These are phyloP conservation scores for Boechera stricta DNA, from an alignment of 345 rosid genomes.

Conservation along the genomic window DNA sequence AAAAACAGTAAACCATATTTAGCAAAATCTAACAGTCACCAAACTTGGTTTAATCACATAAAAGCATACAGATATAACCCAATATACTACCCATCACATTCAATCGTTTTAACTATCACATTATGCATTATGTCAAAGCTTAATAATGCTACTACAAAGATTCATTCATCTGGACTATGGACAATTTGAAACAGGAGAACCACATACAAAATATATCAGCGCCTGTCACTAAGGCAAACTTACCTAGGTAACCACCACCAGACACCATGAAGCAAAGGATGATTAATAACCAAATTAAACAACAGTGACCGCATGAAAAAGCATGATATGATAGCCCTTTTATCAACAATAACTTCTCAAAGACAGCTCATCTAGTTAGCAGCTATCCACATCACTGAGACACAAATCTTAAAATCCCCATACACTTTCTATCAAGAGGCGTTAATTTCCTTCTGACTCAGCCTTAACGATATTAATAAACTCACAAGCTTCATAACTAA, in stretches of 20 bases:
- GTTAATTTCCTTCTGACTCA: neutral
- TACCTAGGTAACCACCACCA: neutral
- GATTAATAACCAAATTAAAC: neutral
- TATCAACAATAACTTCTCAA: neutral
- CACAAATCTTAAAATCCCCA: neutral
- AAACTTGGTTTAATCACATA: neutral
- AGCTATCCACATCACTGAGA: neutral
- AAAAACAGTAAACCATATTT: slow-evolving; percentile 30
- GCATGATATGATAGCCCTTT: no score
- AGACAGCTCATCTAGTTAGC: neutral
- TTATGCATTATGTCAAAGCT: neutral
- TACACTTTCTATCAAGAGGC: neutral
- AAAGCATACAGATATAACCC: neutral
- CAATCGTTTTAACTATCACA: neutral
- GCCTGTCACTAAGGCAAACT: neutral
- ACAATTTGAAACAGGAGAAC: no score
- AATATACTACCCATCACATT: neutral
- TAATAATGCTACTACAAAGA: slow-evolving; percentile 14
- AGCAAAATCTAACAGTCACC: neutral
- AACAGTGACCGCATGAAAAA: slow-evolving; percentile 5
- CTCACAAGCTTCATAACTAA: neutral
- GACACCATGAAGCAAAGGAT: slow-evolving; percentile 9
- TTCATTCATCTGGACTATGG: neutral
- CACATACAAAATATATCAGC: neutral
- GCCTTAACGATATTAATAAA: neutral